A percentile compares a stretch with the other conserved stretches of the same genome.
Conservation (phyloP, 139 green algal genomes). For the Volvox reticuliferus region DNA sequence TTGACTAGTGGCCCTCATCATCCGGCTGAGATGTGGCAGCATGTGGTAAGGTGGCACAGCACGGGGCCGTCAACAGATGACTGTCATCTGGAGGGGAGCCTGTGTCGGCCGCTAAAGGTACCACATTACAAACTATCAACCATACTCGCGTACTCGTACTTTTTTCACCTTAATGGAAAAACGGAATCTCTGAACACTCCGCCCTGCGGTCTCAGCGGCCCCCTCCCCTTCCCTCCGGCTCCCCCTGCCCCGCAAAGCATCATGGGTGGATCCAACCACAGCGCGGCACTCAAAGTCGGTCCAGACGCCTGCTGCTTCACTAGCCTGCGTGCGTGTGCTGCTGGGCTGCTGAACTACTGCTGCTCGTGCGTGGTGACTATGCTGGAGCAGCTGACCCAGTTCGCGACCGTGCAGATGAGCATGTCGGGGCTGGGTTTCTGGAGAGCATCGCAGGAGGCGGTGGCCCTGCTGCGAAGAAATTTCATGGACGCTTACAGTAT, state of each 20-base stretch:
- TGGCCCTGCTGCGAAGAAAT: conserved; percentile 20
- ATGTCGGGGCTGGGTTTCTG: conserved; percentile 32
- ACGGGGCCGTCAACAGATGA: no score
- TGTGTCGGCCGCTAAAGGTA: no score
- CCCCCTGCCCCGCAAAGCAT: background rate
- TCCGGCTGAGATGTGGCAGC: no score
- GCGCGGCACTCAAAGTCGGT: background rate
- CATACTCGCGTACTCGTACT: no score
- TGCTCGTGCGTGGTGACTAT: background rate
- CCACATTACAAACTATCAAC: no score
- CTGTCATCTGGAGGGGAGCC: no score
- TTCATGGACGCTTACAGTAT: conserved; percentile 42
- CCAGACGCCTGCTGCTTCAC: background rate
- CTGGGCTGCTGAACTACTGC: background rate
- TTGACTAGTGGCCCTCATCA: no score
- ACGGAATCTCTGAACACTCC: no score
- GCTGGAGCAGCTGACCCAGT: conserved; percentile 25
- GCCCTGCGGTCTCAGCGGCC: background rate
- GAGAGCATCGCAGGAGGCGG: background rate
- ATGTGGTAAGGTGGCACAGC: no score
- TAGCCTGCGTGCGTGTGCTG: background rate
- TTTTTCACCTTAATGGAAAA: no score
- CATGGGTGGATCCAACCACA: background rate
- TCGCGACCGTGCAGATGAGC: conserved; percentile 28
- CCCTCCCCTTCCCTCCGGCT: background rate